Evolutionary conservation across 192 early-diverging fungal species (phyloP), one percentile per base, ranked within the genome.

Genomic region (Rhizophagus clarus): DNA sequence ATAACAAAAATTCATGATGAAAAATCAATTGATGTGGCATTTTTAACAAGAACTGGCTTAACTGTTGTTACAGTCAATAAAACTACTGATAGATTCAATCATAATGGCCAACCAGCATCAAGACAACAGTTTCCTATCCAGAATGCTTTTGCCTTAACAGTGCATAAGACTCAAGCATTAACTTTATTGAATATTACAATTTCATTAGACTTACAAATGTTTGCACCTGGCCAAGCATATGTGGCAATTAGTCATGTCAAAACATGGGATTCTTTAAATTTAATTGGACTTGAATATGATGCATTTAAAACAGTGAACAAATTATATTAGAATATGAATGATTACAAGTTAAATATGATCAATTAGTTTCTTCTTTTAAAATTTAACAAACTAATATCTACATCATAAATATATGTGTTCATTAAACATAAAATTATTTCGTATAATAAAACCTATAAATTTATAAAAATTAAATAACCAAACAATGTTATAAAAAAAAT

Each of bases 151-250:
- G 70, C 70, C 0, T 22, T 72, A 14, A 72, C 37, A 10, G 14
- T 37, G 0, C 70, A 72, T 22, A 72, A 72, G 45, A 37, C 70
- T 17, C 70, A 72, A 45, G 32, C 14, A 4, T 26, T 72, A 24
- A 72, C 40, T 20, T 10, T 72, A 9, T 5, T 40, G 1, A 9
- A 37, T 40, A 3, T 37, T 22, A 45, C 70, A 34, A 14, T 72
- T 0, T 22, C 31, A 37, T 40, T 72, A 1, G 40, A 72, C 45
- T 31, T 12, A 45, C 70, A 72, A 72, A 37, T 72, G 4, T 72
- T 72, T 72, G 34, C 70, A 24, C 3, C 29, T 15, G 70, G 70
- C 1, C 70, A 72, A 45, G 70, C 70, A 42, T 72, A 72, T 40
- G 70, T 72, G 4, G 70, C 70, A 40, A 72, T 72, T 1, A 72